Evolutionary conservation across 2,329 filamentous ascomycete genomes (phyloP), one percentile per base, ranked within the genome.

Genomic region (Davidsoniella virescens): DNA sequence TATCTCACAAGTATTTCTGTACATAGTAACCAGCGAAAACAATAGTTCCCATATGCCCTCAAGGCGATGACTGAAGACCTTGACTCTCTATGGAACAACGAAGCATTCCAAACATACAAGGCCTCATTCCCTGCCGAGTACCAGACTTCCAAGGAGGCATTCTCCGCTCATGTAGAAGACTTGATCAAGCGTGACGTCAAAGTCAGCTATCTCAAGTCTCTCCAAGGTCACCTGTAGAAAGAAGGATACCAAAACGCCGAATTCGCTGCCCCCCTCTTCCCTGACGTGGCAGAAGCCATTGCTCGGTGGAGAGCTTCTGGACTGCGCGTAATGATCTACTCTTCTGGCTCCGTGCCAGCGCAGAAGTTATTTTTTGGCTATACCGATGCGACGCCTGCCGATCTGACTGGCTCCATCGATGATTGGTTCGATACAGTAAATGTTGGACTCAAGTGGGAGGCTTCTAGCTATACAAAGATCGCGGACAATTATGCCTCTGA

Each of bases 341-440:
- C 82, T 3, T 87, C 82, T 10, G 85, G 85, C 29, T 87, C 82
- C 18, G 81, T 90, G 5, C 72, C 80, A 17, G 85, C 85, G 12
- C 85, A 92, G 69, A 85, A 87, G 65, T 69, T 90, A 54, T 72
- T 90, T 55, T 90, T 90, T 64, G 70, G 72, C 54, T 77, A 87
- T 60, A 80, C 76, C 40, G 67, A 75, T 55, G 70, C 73, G 6
- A 65, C 71, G 53, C 70, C 70, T 16, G 66, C 71, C n/a, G 76
- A 86, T 60, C 62, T 84, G 58, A 74, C 70, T 3, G 65, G 66
- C 1, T 62, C 76, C 51, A 72, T 87, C 52, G 69, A 68, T 42
- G 80, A 72, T 57, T 86, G 78, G 71, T 90, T 86, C 60, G 85
- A 92, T 62, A 90, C 84, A 3, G 75, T 84, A 52, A 90, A 85